Conservation (phyloP, 352 stramenopile species). For the Pythium rhizo-oryzae region DNA sequence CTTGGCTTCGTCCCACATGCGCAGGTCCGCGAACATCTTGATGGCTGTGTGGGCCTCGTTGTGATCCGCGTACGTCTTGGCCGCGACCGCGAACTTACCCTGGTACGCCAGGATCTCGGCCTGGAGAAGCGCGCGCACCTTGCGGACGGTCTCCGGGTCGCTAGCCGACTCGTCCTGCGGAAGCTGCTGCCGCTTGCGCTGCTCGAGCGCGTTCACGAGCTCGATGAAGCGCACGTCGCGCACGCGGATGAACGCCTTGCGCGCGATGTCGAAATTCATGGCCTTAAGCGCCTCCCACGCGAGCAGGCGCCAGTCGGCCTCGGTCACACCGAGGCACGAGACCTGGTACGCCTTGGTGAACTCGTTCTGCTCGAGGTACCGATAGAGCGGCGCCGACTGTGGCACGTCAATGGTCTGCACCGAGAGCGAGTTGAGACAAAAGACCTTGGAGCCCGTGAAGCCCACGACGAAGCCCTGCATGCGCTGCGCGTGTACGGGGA, state of each 20-base stretch:
- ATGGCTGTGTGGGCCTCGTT: constrained; percentile 88
- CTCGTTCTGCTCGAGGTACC: constrained; percentile 90
- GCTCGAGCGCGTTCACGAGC: constrained; percentile 86
- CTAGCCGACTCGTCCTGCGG: constrained; percentile 28
- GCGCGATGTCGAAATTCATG: constrained; percentile 82
- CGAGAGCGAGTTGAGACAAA: constrained; percentile 84
- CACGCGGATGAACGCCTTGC: constrained; percentile 90
- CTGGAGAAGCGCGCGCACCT: constrained; percentile 69
- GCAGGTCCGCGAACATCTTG: constrained; percentile 93
- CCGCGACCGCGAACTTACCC: constrained; percentile 90
- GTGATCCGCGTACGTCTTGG: constrained; percentile 85
- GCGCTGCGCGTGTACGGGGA: constrained; percentile 88
- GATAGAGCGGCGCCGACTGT: constrained; percentile 86
- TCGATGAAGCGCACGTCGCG: constrained; percentile 93
- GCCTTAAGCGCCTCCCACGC: constrained; percentile 86
- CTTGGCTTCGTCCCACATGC: constrained; percentile 95
- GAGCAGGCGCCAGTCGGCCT: constrained; percentile 88
- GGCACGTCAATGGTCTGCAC: constrained; percentile 93
- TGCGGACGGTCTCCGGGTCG: constrained; percentile 49
- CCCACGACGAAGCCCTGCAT: constrained; percentile 94
- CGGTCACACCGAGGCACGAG: constrained; percentile 94
- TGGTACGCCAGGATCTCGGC: constrained; percentile 94
- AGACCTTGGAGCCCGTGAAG: constrained; percentile 93
- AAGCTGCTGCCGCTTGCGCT: constrained; percentile 68
- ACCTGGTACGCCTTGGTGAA: constrained; percentile 89